Base-by-base conservation (phyloP, 495 filamentous ascomycete species). In the Penicillium silybi region DNA sequence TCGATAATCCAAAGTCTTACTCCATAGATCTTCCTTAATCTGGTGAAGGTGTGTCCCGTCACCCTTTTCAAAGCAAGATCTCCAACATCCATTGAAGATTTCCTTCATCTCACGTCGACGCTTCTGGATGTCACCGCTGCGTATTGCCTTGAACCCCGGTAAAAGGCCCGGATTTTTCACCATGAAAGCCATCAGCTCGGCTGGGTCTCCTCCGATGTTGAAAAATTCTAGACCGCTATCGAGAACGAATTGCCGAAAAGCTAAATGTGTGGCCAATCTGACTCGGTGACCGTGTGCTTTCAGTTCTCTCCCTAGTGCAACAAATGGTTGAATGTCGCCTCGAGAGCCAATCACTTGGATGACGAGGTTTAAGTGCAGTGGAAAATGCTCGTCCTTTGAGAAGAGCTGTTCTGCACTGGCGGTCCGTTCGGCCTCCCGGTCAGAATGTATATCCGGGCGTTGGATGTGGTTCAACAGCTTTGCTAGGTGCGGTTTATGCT, bases 171-270 rank as follows among this genome's bases (percentile, higher is more conserved):
- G 86, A 65, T 93, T 89, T 62, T 89, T 89, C 18, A 91, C 87
- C 88, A 92, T 90, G 58, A 88, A 92, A 2, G 85, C 81, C 88
- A 93, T 93, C 20, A 93, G 77, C 58, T 88, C 83, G 1, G 83
- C 75, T 15, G 89, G 88, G 62, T 92, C 85, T 25, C 88, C 88
- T 10, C 88, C 88, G 32, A 92, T 88, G 41, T 69, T 79, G 69
- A 90, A 92, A 66, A 90, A 92, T 62, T 92, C 88, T 4, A 92
- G 69, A 0, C 81, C 84, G 59, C 82, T 80, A n/a, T 85, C 79
- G 46, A 80, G 71, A 18, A 92, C 80, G 48, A 87, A 85, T 4
- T 80, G 66, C 54, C 83, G 74, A 60, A 93, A 93, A 11, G 78
- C 79, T 3, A 80, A 71, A 67, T 93, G 88, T 1, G 88, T 92